phyloP scores from a whole-genome alignment of 2,329 filamentous ascomycete genomes.

The Geoglossum cookeanum region DNA sequence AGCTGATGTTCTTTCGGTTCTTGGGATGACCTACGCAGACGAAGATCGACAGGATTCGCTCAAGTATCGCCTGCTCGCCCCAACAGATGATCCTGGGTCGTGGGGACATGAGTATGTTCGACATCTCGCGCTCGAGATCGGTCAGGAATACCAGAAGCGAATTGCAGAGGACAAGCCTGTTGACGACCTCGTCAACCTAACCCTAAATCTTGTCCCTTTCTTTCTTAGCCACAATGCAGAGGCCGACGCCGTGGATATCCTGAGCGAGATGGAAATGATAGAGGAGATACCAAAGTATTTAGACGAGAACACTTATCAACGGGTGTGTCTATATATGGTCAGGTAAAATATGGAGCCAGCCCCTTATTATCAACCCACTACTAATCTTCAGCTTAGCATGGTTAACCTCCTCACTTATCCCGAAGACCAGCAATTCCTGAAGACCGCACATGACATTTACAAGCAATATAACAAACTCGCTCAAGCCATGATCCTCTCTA shows the following conservation, averaged over 20 bases:
- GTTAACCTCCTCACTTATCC: slow-evolving; percentile 94
- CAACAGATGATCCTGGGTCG: slow-evolving; percentile 78
- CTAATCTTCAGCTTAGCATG: slow-evolving; percentile 38
- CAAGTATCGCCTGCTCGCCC: slow-evolving; percentile 81
- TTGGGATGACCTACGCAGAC: slow-evolving; percentile 97
- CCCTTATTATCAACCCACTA: not conserved
- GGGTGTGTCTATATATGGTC: slow-evolving; percentile 95
- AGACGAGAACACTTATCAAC: slow-evolving; percentile 80
- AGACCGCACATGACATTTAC: slow-evolving; percentile 85
- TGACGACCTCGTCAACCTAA: slow-evolving; percentile 70
- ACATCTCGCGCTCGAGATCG: slow-evolving; percentile 87
- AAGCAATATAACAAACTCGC: slow-evolving; percentile 81
- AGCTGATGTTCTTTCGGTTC: slow-evolving; percentile 88
- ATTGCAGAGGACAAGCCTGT: slow-evolving; percentile 69
- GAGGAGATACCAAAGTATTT: slow-evolving; percentile 75
- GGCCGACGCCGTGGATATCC: slow-evolving; percentile 88
- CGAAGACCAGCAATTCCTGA: slow-evolving; percentile 89
- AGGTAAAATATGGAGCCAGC: slow-evolving; percentile 24
- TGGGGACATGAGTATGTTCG: slow-evolving; percentile 98
- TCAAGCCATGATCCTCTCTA: slow-evolving; percentile 85
- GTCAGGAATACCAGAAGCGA: slow-evolving; percentile 79
- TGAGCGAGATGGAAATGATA: slow-evolving; percentile 96
- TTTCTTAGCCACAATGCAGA: slow-evolving; percentile 97
- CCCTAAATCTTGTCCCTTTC: slow-evolving; percentile 69
- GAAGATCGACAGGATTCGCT: slow-evolving; percentile 91